These are phyloP conservation scores for Globisporangium nagaii DNA, from an alignment of 352 stramenopile species.

Conservation along the genomic window DNA sequence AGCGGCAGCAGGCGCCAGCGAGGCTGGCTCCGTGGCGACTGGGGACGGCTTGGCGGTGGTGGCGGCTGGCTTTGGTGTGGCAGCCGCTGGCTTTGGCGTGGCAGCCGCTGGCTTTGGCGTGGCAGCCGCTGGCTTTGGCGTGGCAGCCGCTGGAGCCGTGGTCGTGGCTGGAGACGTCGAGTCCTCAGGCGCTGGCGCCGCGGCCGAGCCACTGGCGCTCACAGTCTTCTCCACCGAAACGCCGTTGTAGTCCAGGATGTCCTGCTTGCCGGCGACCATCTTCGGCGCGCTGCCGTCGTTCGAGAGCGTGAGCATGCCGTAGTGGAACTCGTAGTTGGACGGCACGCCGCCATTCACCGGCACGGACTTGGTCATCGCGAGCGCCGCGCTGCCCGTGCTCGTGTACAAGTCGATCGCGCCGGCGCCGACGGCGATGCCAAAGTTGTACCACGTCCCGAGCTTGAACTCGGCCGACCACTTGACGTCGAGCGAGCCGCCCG, in stretches of 20 bases:
- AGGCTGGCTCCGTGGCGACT: background rate
- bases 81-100: background rate
- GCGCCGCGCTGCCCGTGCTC: conserved; percentile 33
- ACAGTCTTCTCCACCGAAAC: conserved; percentile 41
- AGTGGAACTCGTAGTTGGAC: conserved; percentile 55
- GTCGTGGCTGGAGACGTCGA: background rate
- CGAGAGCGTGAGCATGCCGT: conserved; percentile 61
- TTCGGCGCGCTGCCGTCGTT: conserved; percentile 40
- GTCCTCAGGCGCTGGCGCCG: background rate
- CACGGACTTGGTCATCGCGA: conserved; percentile 38
- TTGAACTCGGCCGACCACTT: conserved; percentile 51
- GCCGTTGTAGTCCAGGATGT: conserved; percentile 65
- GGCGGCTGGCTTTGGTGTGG: background rate
- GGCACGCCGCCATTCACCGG: conserved; percentile 17
- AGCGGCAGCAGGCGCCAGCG: background rate
- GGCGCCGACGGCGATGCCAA: conserved; percentile 42
- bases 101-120: too few species aligned
- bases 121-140: background rate
- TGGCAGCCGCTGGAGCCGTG: background rate
- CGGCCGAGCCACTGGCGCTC: background rate
- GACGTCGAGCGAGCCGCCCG: conserved; percentile 32
- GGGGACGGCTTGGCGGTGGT: background rate
- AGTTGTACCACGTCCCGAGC: conserved; percentile 61
- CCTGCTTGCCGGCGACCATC: conserved; percentile 40
- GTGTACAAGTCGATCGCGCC: conserved; percentile 46